phyloP scores from a whole-genome alignment of 257 asterid species.

The Solanum sejunctum region DNA sequence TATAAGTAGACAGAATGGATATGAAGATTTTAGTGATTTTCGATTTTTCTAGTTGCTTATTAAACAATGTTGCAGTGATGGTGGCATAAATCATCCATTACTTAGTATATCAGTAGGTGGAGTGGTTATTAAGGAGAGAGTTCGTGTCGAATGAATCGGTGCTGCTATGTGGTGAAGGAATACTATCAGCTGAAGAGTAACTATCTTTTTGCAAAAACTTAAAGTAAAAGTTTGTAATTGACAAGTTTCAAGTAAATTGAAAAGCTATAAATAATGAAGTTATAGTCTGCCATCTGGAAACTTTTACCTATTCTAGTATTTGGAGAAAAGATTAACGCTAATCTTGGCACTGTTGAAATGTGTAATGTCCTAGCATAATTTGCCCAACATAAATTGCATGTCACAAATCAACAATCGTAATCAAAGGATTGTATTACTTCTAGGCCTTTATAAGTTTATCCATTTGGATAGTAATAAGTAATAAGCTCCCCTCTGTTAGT shows the following conservation, averaged over 20 bases:
- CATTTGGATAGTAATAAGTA: background rate
- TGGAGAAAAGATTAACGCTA: background rate
- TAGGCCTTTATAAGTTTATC: background rate
- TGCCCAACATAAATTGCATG: background rate
- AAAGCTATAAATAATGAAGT: background rate
- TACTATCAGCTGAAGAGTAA: background rate
- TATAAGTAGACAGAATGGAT: background rate
- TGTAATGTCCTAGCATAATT: background rate
- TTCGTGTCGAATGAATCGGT: background rate
- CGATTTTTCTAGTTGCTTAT: background rate
- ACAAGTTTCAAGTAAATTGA: background rate
- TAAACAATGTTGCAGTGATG: background rate
- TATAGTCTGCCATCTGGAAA: background rate
- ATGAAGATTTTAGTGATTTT: background rate
- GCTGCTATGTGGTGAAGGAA: background rate
- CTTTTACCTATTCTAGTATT: background rate
- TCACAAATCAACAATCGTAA: background rate
- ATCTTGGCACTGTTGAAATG: background rate
- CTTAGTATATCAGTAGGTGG: background rate
- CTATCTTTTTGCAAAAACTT: background rate
- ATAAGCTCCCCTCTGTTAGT: background rate
- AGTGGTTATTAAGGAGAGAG: background rate
- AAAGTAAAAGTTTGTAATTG: background rate
- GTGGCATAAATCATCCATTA: background rate
- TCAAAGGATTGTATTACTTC: background rate